A percentile compares a stretch with the other conserved stretches of the same genome.
phyloP scores from a whole-genome alignment of 2,329 filamentous ascomycete species.

The Hypoxylon sp. region DNA sequence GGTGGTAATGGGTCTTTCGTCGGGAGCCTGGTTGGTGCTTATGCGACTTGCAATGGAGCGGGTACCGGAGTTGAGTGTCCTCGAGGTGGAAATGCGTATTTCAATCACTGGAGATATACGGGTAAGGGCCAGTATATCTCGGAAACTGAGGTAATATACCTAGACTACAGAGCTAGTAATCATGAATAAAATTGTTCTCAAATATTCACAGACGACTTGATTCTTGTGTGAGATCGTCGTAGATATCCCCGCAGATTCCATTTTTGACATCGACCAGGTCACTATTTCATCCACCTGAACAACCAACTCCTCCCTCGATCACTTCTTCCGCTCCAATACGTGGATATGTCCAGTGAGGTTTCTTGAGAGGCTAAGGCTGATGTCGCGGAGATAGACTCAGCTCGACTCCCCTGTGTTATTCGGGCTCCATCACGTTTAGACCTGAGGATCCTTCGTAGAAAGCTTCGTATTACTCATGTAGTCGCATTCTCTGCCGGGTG shows the following conservation, averaged over 20 bases:
- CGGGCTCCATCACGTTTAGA: not conserved
- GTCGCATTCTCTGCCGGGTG: slow-evolving; percentile 9
- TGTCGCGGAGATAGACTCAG: not conserved
- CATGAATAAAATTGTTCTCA: too few relatives aligned
- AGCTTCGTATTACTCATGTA: not conserved
- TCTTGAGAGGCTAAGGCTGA: not conserved
- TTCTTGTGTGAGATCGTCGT: not conserved
- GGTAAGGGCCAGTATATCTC: slow-evolving; percentile 47
- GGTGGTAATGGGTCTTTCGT: slow-evolving; percentile 53
- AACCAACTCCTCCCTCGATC: not conserved
- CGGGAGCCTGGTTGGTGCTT: slow-evolving; percentile 53
- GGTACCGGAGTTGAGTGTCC: slow-evolving; percentile 49
- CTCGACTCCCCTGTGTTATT: not conserved
- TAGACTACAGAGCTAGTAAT: not conserved
- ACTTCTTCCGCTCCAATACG: not conserved
- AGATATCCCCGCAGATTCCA: not conserved
- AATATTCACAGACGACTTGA: too few relatives aligned
- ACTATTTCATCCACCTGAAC: not conserved
- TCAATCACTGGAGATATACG: slow-evolving; percentile 48
- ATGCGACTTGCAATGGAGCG: slow-evolving; percentile 56
- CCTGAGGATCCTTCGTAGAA: not conserved
- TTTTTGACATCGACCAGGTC: not conserved
- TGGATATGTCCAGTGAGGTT: not conserved
- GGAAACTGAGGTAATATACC: slow-evolving; percentile 40
- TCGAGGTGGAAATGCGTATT: slow-evolving; percentile 49